These are phyloP conservation scores for Withania somnifera DNA, from an alignment of 305 asterid genomes.

Conservation along the genomic window DNA sequence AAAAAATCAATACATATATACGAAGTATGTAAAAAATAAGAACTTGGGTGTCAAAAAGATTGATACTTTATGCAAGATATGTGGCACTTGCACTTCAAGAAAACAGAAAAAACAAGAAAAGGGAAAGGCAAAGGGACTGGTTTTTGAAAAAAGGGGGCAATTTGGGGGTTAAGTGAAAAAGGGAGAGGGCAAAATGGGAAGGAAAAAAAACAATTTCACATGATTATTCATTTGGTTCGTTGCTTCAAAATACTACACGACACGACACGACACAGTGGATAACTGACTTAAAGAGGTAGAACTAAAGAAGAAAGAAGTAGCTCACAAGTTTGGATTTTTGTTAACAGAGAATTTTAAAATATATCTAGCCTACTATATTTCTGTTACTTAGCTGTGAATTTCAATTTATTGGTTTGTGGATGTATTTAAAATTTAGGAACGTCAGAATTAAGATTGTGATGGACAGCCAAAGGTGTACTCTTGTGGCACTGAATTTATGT, in stretches of 20 bases:
- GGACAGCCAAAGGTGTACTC: background rate
- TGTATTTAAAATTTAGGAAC: background rate
- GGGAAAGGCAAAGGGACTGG: background rate
- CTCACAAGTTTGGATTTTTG: background rate
- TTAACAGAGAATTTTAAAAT: background rate
- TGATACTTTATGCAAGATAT: constrained; percentile 4
- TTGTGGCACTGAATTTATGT: background rate
- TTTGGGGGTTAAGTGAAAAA: background rate
- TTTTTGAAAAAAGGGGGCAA: background rate
- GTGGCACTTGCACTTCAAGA: constrained; percentile 25
- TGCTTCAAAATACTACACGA: background rate
- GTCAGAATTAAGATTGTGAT: background rate
- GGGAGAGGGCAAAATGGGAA: background rate
- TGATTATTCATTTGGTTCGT: background rate
- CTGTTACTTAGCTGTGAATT: background rate
- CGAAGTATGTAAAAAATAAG: background rate
- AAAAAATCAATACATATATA: constrained; percentile 2
- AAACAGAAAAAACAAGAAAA: constrained; percentile 13
- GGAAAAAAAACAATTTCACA: background rate
- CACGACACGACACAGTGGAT: background rate
- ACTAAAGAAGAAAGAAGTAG: background rate
- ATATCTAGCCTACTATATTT: background rate
- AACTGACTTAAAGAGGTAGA: background rate
- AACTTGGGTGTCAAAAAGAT: too few relatives aligned
- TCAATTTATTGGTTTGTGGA: background rate